Evolutionary conservation across 495 filamentous ascomycete genomes (phyloP), one percentile per base, ranked within the genome.

Genomic region (Parathielavia appendiculata): DNA sequence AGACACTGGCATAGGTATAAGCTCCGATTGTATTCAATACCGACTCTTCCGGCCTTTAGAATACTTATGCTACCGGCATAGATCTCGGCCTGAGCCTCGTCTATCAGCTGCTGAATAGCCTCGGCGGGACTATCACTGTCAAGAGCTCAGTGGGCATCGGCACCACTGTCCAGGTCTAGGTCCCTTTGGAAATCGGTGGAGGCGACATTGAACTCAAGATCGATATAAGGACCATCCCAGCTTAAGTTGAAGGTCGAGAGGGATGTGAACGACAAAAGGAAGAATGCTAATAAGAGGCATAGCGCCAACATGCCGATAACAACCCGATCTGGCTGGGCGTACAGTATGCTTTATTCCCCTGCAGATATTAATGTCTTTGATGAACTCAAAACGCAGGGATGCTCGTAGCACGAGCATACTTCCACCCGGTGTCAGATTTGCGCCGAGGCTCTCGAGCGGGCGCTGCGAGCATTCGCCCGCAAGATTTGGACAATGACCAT

Each of bases 1-100:
- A 13, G 87, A 90, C 59, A 84, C 85, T 0, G 87, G 87, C 8
- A 76, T 77, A n/a, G 89, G 89, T 11, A 91, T 92, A 47, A 81
- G 78, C 0, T 71, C 81, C 14, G 84, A 87, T 14, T 92, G 83
- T 63, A 70, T 91, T n/a, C 78, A 80, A 19, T 78, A 86, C 47
- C 75, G 79, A 13, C 68, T 90, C 0, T 92, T 84, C 65, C 81
- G 79, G 13, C 85, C 88, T 0, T 92, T 91, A 91, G 65, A 79
- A 88, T 59, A 71, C 74, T 1, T 74, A 88, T 13, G 77, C 81
- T 0, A 76, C 81, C 12, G 89, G 89, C 13, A 83, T 86, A 7
- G 88, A 89, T 1, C 76, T 90, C 1, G 87, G 87, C 0, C 76
- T 91, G 36, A 83, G 80, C 45, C 83, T 91, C 49, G 83, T 89